Base-by-base conservation (phyloP, 306 rosid species). In the Quercus dentata region DNA sequence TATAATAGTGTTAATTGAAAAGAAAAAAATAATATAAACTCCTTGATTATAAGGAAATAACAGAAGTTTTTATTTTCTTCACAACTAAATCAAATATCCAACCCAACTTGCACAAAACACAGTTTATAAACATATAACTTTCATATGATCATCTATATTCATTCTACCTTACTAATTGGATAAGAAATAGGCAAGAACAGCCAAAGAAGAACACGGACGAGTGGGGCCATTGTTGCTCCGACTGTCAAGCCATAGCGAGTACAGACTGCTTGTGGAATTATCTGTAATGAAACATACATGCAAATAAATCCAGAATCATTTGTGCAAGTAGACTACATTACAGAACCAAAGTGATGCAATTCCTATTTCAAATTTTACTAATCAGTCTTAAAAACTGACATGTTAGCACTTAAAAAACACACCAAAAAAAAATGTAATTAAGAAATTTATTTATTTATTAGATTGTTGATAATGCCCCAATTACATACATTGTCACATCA, bases 221-320 rank as follows among this genome's bases (percentile, higher is more conserved):
- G 13, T 2, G 99, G 99, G n/a, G 98, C 99, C 87, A 95, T 63
- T 19, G 83, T 79, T 46, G 98, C 98, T 67, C 99, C 99, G 74
- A 95, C 91, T 11, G 82, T 86, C 91, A 95, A 86, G 59, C 99
- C 99, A 81, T 90, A 93, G 71, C 94, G 95, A 41, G 91, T 93
- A 71, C 99, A 95, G n/a, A 93, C 79, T 3, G 98, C 96, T 87
- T 95, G 99, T 2, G 99, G 98, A 87, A 95, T 79, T 88, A 95
- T 95, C 99, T 95, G 84, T 73, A 78, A 75, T 51, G 69, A 76
- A 62, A 49, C 79, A 74, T 19, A 41, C 75, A 56, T 25, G n/a
- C 23, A 23, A 20, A 27, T 20, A 78, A 49, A 63, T 30, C 27
- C 41, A 75, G 57, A n/a, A 49, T 81, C n/a, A 33, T 61, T 55